These are phyloP conservation scores for Rhizodiscina lignyota DNA, from an alignment of 495 filamentous ascomycete genomes.

Conservation along the genomic window DNA sequence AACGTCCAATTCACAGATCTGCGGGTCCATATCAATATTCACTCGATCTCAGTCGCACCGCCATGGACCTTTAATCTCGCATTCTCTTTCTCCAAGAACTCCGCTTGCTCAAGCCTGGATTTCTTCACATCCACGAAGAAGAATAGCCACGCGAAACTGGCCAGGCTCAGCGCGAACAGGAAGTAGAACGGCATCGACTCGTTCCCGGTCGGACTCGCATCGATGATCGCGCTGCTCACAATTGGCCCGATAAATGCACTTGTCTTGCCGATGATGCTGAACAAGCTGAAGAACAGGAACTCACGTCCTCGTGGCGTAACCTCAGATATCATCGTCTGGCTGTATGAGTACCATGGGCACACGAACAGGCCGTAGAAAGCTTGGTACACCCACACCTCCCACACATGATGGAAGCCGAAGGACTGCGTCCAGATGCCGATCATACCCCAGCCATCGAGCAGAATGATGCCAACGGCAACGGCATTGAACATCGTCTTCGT, in stretches of 20 bases:
- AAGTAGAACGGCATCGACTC: constrained; percentile 48
- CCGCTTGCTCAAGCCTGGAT: constrained; percentile 39
- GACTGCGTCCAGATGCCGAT: constrained; percentile 45
- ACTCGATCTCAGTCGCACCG: too few species aligned
- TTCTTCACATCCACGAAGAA: constrained; percentile 40
- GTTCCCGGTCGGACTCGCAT: constrained; percentile 35
- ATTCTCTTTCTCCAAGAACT: constrained; percentile 30
- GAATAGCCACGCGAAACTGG: constrained; percentile 33
- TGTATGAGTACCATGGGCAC: constrained; percentile 54
- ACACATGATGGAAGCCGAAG: constrained; percentile 45
- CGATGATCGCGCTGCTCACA: constrained; percentile 49
- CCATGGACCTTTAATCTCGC: too few species aligned
- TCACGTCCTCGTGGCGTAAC: constrained; percentile 48
- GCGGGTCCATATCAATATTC: too few species aligned
- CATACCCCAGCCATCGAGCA: constrained; percentile 50
- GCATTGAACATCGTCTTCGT: constrained; percentile 50
- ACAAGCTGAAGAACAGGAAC: constrained; percentile 50
- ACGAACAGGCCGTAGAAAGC: constrained; percentile 47
- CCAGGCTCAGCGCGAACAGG: constrained; percentile 36
- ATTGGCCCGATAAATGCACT: constrained; percentile 46
- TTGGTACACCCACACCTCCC: constrained; percentile 50
- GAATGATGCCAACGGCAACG: constrained; percentile 36
- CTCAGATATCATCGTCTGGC: constrained; percentile 51
- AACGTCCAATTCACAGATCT: too few species aligned
- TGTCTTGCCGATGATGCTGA: constrained; percentile 49